Evolutionary conservation across 805 yeast species (phyloP).

Genomic region (Tetrapisispora iriomotensis): DNA sequence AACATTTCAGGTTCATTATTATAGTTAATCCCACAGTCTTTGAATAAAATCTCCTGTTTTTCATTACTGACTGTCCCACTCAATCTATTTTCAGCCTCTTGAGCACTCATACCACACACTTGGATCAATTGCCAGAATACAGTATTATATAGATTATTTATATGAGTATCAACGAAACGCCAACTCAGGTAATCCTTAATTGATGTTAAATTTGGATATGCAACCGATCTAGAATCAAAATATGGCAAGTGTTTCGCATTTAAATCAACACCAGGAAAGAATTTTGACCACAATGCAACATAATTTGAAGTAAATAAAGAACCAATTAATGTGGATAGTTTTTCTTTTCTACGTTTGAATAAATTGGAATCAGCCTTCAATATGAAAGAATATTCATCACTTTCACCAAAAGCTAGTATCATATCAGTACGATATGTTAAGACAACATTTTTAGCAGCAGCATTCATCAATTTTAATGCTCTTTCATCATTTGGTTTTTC

Average conservation of each 20-base stretch:
- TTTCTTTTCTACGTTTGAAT: constrained; percentile 74
- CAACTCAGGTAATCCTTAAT: constrained; percentile 81
- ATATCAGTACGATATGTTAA: constrained; percentile 57
- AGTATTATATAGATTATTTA: constrained; percentile 88
- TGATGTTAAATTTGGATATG: constrained; percentile 55
- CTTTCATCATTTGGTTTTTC: constrained; percentile 77
- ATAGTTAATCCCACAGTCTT: constrained; percentile 74
- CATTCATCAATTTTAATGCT: constrained; percentile 75
- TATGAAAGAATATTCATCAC: constrained; percentile 88
- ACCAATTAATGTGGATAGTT: constrained; percentile 72
- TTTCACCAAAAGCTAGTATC: constrained; percentile 81
- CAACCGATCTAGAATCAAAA: constrained; percentile 85
- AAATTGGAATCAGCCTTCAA: constrained; percentile 51
- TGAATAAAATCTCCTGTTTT: constrained; percentile 79
- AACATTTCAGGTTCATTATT: constrained; percentile 83
- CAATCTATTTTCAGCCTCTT: constrained; percentile 70
- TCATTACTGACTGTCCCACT: constrained; percentile 74
- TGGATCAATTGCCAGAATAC: constrained; percentile 79
- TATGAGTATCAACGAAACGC: constrained; percentile 96
- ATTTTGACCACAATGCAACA: constrained; percentile 52
- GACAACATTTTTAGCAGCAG: constrained; percentile 61
- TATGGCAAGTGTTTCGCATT: constrained; percentile 56
- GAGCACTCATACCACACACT: constrained; percentile 58
- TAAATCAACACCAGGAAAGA: constrained; percentile 43
- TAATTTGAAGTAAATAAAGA: constrained; percentile 75